Conservation (phyloP, 371 early-diverging fungal genomes). For the Mortierella sp. region DNA sequence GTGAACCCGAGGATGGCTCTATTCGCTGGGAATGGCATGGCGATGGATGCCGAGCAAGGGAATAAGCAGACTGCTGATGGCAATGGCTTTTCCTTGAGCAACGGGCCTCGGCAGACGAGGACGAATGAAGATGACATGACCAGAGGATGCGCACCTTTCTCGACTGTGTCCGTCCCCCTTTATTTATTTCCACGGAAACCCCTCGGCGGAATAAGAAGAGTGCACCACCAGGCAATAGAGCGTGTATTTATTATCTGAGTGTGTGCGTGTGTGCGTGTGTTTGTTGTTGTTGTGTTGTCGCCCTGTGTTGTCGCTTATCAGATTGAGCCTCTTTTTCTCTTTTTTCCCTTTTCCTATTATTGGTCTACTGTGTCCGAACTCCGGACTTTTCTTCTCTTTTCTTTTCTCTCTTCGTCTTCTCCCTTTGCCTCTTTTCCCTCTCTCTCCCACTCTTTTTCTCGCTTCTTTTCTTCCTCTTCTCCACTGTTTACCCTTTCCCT, state of each 20-base stretch:
- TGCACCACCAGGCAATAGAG: too few relatives aligned
- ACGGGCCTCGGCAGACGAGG: too few relatives aligned
- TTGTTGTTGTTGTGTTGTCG: too few relatives aligned
- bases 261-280: too few relatives aligned
- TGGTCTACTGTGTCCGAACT: background rate
- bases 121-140: too few relatives aligned
- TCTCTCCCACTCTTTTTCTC: slow-evolving; percentile 5
- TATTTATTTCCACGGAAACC: too few relatives aligned
- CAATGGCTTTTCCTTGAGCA: too few relatives aligned
- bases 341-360: background rate
- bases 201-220: too few relatives aligned
- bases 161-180: too few relatives aligned
- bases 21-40: background rate
- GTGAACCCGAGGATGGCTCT: background rate
- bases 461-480: background rate
- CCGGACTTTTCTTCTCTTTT: background rate
- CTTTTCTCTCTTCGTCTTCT: background rate
- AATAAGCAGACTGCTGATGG: background rate
- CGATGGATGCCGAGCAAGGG: background rate
- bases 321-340: background rate
- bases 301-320: background rate
- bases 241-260: too few relatives aligned
- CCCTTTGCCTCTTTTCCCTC: background rate
- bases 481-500: background rate
- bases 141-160: too few relatives aligned